Base-by-base conservation (phyloP, 345 rosid species). In the Tarenaya hassleriana region DNA sequence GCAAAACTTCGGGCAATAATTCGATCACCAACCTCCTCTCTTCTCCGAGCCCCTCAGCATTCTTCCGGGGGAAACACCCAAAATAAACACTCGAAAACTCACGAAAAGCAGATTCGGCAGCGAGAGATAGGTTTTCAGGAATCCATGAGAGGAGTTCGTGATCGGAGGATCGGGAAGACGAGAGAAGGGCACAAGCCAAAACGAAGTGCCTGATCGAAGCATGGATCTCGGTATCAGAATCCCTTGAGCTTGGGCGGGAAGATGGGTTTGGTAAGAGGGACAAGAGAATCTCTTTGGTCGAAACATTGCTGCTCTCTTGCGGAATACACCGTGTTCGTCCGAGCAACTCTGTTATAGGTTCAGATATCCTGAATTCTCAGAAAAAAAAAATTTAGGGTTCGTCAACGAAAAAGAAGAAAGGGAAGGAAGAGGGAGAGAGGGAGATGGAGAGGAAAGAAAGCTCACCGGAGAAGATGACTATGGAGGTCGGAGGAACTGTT, bases 131-230 rank as follows among this genome's bases (percentile, higher is more conserved):
- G 48, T 34, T 46, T 14, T 45, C 50, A 0, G 92, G 87, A 33
- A 87, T 73, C 96, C 98, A 91, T 1, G 77, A 68, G 64, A 91
- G 90, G 10, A 71, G 70, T 29, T 77, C 81, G 59, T 82, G 79
- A 44, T 67, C 43, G 3, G 92, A 73, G 16, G 69, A 58, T n/a
- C 63, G 68, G 5, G 96, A 67, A 45, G 92, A 62, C 45, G 75
- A 66, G 45, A 91, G 69, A 20, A 87, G 45, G 16, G 95, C 92
- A 59, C 81, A 75, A 11, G 88, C 96, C n/a, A 84, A 73, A 45
- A 72, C 60, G 67, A 82, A 68, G 50, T 73, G 69, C 47, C 65
- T 71, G 64, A 83, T 50, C 10, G 67, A 61, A 50, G 50, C 37
- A 16, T 21, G 52, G 45, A 61, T 20, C 16, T 58, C 66, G 41